Conservation (phyloP, 2,329 filamentous ascomycete genomes). For the Cladosporium sp. region DNA sequence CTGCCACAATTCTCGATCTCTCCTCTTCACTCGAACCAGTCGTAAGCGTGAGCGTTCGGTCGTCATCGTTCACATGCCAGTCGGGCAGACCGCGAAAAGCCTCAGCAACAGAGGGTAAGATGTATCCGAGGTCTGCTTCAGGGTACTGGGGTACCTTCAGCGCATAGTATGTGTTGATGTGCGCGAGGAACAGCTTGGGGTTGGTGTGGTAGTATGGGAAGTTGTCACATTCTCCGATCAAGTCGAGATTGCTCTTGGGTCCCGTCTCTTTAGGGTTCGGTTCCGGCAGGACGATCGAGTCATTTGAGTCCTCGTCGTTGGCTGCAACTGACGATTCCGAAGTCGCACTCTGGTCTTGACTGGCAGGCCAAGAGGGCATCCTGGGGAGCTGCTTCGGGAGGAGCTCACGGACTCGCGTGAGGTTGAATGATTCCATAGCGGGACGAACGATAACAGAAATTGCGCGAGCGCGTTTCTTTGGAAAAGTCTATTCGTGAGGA, state of each 20-base stretch:
- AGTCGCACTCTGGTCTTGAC: constrained; percentile 8
- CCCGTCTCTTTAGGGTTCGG: constrained; percentile 33
- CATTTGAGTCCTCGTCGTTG: background rate
- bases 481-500: background rate
- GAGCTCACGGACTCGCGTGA: constrained; percentile 33
- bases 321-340: background rate
- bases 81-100: constrained; percentile 56
- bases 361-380: constrained; percentile 31
- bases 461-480: background rate
- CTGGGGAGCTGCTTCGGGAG: constrained; percentile 35
- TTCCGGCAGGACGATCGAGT: constrained; percentile 27
- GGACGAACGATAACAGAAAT: background rate
- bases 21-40: constrained; percentile 59
- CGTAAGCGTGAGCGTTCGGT: constrained; percentile 62
- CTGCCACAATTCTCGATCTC: constrained; percentile 59
- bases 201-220: constrained; percentile 73
- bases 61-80: constrained; percentile 60
- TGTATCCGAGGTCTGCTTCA: constrained; percentile 61
- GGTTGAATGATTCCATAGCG: constrained; percentile 34
- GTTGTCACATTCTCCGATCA: constrained; percentile 59
- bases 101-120: constrained; percentile 62
- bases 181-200: constrained; percentile 54
- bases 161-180: constrained; percentile 53
- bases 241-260: constrained; percentile 52
- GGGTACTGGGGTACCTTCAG: constrained; percentile 68